Evolutionary conservation across 306 rosid genomes (phyloP).

Genomic region (Prunus mongolica): DNA sequence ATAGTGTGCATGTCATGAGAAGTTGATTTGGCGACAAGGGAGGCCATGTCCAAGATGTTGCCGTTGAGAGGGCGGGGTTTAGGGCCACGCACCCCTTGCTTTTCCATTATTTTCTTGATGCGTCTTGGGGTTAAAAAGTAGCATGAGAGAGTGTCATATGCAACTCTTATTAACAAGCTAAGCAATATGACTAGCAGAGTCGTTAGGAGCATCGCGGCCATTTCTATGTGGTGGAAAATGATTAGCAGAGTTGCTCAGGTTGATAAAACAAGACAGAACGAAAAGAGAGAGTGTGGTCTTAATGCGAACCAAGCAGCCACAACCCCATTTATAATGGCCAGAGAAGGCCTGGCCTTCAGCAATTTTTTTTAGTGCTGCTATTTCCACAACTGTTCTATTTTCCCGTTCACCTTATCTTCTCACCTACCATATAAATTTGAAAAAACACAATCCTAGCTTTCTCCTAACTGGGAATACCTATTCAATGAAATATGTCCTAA

Average conservation of each 20-base stretch:
- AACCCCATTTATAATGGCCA: not conserved
- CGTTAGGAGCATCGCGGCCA: constrained; percentile 41
- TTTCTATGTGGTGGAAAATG: not conserved
- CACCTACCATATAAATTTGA: too few species aligned
- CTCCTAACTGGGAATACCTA: too few species aligned
- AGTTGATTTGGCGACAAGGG: constrained; percentile 56
- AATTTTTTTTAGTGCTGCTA: not conserved
- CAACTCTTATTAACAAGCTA: constrained; percentile 37
- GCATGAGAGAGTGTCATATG: constrained; percentile 46
- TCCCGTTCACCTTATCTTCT: too few species aligned
- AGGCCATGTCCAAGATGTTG: constrained; percentile 68
- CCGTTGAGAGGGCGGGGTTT: constrained; percentile 63
- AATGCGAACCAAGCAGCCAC: not conserved
- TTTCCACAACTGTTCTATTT: too few species aligned
- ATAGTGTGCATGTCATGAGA: constrained; percentile 68
- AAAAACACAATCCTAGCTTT: too few species aligned
- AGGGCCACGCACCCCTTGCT: constrained; percentile 90
- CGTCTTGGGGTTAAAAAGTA: constrained; percentile 70
- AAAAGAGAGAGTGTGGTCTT: not conserved
- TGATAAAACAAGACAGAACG: not conserved
- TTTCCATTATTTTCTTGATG: constrained; percentile 67
- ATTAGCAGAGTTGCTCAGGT: not conserved
- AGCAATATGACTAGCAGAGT: constrained; percentile 26
- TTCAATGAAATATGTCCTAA: too few species aligned
- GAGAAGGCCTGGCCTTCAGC: not conserved